Percentiles rank a stretch among this genome's conserved stretches.
phyloP scores from a whole-genome alignment of 2,329 filamentous ascomycete genomes.

The Dactylellina parvicollis region DNA sequence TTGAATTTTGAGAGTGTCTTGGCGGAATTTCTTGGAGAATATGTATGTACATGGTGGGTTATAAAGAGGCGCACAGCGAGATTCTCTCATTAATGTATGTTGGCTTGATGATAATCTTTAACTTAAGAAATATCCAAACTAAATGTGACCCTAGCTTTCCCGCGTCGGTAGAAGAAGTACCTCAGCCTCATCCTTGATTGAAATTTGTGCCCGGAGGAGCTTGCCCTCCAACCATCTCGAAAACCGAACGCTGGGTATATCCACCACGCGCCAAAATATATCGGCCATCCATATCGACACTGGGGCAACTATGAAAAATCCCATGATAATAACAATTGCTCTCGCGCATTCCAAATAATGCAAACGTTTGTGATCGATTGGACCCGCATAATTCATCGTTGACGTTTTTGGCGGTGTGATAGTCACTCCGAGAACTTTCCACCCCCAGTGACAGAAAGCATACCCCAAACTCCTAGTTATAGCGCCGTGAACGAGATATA shows the following conservation, averaged over 20 bases:
- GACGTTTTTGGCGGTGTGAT: not conserved
- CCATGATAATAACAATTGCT: not conserved
- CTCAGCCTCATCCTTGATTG: too few relatives aligned
- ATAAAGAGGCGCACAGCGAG: too few relatives aligned
- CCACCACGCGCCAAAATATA: conserved; percentile 70
- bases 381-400: conserved; percentile 3
- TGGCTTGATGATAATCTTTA: too few relatives aligned
- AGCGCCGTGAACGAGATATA: conserved; percentile 74
- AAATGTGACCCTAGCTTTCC: too few relatives aligned
- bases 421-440: not conserved
- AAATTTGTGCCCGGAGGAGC: conserved; percentile 2
- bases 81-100: too few relatives aligned
- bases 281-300: conserved; percentile 67
- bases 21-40: too few relatives aligned
- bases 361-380: not conserved
- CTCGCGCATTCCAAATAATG: not conserved
- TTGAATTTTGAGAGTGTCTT: too few relatives aligned
- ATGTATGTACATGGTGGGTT: too few relatives aligned
- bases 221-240: conserved; percentile 65
- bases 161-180: too few relatives aligned
- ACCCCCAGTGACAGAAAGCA: conserved; percentile 62
- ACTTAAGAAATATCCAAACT: too few relatives aligned
- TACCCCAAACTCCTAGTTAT: conserved; percentile 71
- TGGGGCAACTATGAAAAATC: conserved; percentile 21
- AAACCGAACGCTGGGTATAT: conserved; percentile 66